phyloP scores from a whole-genome alignment of 1,139 yeast genomes.

The Pneumocystis jirovecii region DNA sequence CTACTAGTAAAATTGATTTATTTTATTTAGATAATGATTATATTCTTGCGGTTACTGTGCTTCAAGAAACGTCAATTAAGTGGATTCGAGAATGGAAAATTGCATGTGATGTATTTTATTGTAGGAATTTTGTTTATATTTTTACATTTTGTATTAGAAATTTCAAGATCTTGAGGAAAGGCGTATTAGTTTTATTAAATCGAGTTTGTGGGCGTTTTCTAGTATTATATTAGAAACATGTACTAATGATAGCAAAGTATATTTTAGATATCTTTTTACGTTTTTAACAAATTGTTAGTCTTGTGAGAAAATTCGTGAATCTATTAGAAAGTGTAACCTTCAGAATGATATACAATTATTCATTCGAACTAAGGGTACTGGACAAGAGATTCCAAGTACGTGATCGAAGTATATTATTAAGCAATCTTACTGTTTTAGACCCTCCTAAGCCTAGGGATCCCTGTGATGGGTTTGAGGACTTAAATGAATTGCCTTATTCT shows the following conservation, averaged over 20 bases:
- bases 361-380: constrained; percentile 47
- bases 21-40: constrained; percentile 40
- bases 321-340: constrained; percentile 56
- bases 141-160: constrained; percentile 21
- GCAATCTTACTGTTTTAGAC: constrained; percentile 19
- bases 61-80: constrained; percentile 50
- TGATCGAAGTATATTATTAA: constrained; percentile 37
- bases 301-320: constrained; percentile 53
- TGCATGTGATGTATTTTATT: constrained; percentile 32
- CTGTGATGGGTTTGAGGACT: constrained; percentile 10
- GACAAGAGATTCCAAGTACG: constrained; percentile 44
- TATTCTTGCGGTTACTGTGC: constrained; percentile 41
- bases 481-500: constrained; percentile 4
- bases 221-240: constrained; percentile 63
- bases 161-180: constrained; percentile 67
- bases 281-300: constrained; percentile 18
- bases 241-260: constrained; percentile 52
- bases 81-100: constrained; percentile 73
- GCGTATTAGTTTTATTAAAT: constrained; percentile 57
- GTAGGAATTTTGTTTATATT: not conserved
- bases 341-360: constrained; percentile 44
- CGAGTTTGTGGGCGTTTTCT: constrained; percentile 71
- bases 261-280: constrained; percentile 14
- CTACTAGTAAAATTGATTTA: not conserved
- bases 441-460: constrained; percentile 13